Evolutionary conservation across 2,329 filamentous ascomycete species (phyloP), one percentile per base, ranked within the genome.

Genomic region (Pyrenophora teres): DNA sequence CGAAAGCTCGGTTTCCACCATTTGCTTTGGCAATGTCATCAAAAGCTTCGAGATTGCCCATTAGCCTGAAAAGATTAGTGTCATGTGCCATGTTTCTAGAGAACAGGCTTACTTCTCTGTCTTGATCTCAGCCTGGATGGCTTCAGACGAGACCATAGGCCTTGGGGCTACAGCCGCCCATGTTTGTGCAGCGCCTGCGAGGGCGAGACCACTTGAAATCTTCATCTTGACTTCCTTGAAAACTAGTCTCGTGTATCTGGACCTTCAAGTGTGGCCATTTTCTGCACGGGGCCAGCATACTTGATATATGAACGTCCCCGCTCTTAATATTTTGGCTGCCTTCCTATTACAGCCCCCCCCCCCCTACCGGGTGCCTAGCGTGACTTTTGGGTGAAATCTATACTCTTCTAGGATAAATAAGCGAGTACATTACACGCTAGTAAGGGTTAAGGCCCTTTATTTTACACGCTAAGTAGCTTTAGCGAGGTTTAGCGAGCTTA

Each of bases 1-100:
- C 83, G 51, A 84, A 85, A 4, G 83, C 83, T 43, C 83, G 77
- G 68, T 84, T 85, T 13, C 83, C 83, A 33, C 81, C 82, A 60
- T 86, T 81, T 44, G 78, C 74, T 25, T 70, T 71, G 10, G 77
- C 83, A 46, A 86, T 85, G 37, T 77, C 70, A 63, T 85, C 76
- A 5, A 86, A 74, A 50, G 79, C 76, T 62, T 77, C 74, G n/a
- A 86, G 78, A 39, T 81, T 81, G 47, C 76, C 74, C 67, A 80
- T 76, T 16, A 86, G 72, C 18, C 83, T 84, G 33, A 19, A 3
- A 40, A 40, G 19, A 30, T 38, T 13, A 40, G 10, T 23, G 5
- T 35, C 35, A n/a, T 12, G 18, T 42, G 15, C 23, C 18, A 25
- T 2, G 10, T 33, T 13, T 9, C 6, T 15, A 5, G 12, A 12